These are phyloP conservation scores for Auricularia cornea DNA, from an alignment of 768 basidiomycete genomes.

Conservation along the genomic window DNA sequence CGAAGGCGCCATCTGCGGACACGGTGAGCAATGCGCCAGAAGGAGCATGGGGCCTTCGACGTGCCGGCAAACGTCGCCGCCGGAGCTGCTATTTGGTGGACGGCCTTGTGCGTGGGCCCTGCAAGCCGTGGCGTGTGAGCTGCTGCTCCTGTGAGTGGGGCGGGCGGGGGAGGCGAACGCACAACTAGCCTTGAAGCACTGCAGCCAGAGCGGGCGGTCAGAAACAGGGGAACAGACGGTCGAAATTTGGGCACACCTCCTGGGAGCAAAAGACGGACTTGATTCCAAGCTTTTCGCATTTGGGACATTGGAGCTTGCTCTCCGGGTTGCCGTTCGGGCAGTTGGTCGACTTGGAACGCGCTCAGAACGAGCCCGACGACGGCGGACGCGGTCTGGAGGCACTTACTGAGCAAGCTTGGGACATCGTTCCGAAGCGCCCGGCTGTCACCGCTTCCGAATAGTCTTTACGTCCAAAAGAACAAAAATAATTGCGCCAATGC, in stretches of 20 bases:
- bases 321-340: background rate
- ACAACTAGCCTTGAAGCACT: background rate
- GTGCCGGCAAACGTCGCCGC: background rate
- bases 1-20: constrained; percentile 59
- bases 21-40: background rate
- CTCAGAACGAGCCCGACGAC: background rate
- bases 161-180: background rate
- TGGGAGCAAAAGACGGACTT: background rate
- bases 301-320: background rate
- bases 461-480: no score
- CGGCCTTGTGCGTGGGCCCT: background rate
- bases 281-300: background rate
- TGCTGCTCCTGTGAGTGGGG: background rate
- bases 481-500: no score
- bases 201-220: background rate
- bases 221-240: background rate
- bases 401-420: background rate
- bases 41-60: background rate
- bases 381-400: background rate
- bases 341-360: background rate
- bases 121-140: background rate
- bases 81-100: background rate
- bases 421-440: background rate
- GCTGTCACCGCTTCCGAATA: background rate
- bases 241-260: background rate